Conservation (phyloP, 352 stramenopile species). For the Albugo candida region DNA sequence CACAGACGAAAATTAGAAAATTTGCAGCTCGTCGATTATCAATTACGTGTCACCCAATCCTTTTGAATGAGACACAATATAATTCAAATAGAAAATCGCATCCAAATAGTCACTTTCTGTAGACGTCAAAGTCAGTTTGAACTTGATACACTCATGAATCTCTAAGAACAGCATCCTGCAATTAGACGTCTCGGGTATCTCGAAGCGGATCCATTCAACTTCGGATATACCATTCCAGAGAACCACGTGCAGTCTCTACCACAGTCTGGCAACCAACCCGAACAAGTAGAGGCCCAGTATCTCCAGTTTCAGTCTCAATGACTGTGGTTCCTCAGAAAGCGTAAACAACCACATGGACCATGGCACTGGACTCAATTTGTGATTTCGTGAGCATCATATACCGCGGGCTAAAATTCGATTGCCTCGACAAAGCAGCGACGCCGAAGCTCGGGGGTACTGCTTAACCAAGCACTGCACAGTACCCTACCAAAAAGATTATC, state of each 20-base stretch:
- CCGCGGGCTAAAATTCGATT: no score
- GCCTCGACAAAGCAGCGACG: no score
- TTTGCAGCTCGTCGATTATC: slow-evolving; percentile 74
- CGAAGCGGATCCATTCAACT: background rate
- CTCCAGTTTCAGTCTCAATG: no score
- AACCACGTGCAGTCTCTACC: background rate
- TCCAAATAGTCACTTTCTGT: slow-evolving; percentile 17
- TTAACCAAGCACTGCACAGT: no score
- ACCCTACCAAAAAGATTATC: no score
- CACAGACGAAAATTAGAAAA: slow-evolving; percentile 67
- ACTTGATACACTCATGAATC: slow-evolving; percentile 65
- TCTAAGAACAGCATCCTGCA: slow-evolving; percentile 54
- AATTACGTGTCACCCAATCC: slow-evolving; percentile 9
- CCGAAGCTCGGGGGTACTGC: no score
- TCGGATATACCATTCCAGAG: background rate
- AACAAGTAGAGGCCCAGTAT: no score
- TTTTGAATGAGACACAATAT: background rate
- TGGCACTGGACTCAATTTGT: no score
- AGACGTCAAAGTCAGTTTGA: slow-evolving; percentile 52
- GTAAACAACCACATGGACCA: no score
- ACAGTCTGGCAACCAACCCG: no score
- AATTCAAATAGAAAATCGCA: slow-evolving; percentile 24
- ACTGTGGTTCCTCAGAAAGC: no score
- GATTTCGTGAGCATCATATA: no score
- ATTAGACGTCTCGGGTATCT: slow-evolving; percentile 65